Conservation (phyloP, 2,329 filamentous ascomycete genomes). For the Penicillium sp. region DNA sequence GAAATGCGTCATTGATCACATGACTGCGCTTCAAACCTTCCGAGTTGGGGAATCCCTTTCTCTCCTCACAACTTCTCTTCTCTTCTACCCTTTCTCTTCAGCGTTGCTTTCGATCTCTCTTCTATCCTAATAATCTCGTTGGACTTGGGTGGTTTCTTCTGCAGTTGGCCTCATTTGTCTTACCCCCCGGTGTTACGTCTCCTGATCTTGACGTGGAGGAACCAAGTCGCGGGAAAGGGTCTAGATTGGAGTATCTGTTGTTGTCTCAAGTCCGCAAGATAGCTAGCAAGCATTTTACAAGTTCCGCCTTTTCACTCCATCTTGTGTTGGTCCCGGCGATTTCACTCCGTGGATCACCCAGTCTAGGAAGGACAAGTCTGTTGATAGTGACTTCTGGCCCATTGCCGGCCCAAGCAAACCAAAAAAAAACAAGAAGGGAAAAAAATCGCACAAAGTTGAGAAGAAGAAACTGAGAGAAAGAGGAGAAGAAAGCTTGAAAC, state of each 20-base stretch:
- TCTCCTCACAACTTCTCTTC: constrained; percentile 1
- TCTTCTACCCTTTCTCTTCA: constrained; percentile 11
- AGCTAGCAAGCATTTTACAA: constrained; percentile 50
- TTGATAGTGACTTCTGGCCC: constrained; percentile 14
- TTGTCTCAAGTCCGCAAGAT: constrained; percentile 41
- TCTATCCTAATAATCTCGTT: not conserved
- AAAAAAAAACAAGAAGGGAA: constrained; percentile 17
- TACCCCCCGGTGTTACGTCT: constrained; percentile 4
- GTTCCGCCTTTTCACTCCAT: constrained; percentile 39
- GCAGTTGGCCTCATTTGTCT: not conserved
- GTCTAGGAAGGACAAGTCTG: constrained; percentile 25
- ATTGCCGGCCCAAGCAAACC: constrained; percentile 10
- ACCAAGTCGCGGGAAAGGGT: constrained; percentile 26
- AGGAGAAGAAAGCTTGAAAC: constrained; percentile 9
- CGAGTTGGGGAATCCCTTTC: not conserved
- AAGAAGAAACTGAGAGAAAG: constrained; percentile 12
- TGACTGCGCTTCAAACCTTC: not conserved
- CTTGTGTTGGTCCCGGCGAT: constrained; percentile 31
- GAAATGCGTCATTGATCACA: not conserved
- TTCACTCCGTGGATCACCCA: constrained; percentile 25
- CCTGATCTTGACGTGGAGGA: constrained; percentile 18
- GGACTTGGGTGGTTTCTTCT: not conserved
- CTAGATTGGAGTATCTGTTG: constrained; percentile 35
- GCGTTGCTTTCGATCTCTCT: constrained; percentile 8
- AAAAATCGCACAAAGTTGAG: constrained; percentile 9